Evolutionary conservation across 495 filamentous ascomycete species (phyloP), one percentile per base, ranked within the genome.

Genomic region (Penicillium macrosclerotiorum): DNA sequence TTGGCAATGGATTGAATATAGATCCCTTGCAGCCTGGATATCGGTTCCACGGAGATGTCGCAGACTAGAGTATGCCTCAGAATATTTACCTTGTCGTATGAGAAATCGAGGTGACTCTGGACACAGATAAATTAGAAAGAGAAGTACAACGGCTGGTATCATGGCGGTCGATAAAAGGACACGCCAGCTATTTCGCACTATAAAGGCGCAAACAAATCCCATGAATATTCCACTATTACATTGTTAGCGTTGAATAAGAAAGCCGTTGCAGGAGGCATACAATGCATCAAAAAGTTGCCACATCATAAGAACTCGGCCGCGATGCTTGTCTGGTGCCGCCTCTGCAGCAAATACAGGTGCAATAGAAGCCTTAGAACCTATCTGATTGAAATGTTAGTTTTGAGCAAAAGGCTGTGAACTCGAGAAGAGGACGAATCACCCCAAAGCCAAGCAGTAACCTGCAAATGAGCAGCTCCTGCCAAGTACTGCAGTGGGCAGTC

Each of bases 261-360:
- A 27, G n/a, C 1, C 32, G 16, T 29, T 14, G 33, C 11, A 49
- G 9, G n/a, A 29, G 23, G 43, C 56, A 8, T 45, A 69, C 38
- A 85, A 77, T 44, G 85, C 82, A 45, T 84, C 84, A 45, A 84
- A 89, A 64, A 89, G 71, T 52, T 90, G 86, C 85, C 84, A 89
- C 22, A 70, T 75, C 85, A 89, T 89, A 31, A 86, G 78, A 8
- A 89, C 62, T 14, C 74, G 80, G 31, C 86, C 86, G 48, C 86
- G 73, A 40, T 89, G 80, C 12, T 73, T 53, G 14, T 85, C 83
- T 1, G 83, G 84, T 3, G 75, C 71, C 54, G 81, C 85, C 52
- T 90, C 86, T 1, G 83, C 85, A 3, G 85, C 79, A 56, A 79
- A 88, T 22, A 90, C 76, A 12, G 86, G 80, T 4, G 84, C 81